Evolutionary conservation across 257 asterid genomes (phyloP).

Genomic region (Solanum bukasovii): DNA sequence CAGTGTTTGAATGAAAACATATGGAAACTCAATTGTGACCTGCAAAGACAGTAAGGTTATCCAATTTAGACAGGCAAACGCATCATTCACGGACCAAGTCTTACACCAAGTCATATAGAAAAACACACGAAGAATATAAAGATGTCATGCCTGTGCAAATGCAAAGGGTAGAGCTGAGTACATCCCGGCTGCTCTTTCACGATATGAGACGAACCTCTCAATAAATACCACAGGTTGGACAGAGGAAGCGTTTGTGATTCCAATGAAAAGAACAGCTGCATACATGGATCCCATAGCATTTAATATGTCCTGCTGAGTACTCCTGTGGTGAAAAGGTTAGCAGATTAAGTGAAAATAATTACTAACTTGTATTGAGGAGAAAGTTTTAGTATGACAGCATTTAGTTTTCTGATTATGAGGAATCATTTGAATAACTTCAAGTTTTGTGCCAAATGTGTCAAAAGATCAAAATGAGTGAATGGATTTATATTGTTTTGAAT

Average conservation of each 20-base stretch:
- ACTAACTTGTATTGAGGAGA: not conserved
- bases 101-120: not conserved
- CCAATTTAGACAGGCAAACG: not conserved
- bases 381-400: not conserved
- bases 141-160: slow-evolving; percentile 57
- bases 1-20: slow-evolving; percentile 53
- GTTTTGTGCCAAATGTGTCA: not conserved
- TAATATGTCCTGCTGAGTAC: slow-evolving; percentile 62
- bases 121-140: not conserved
- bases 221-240: slow-evolving; percentile 75
- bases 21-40: slow-evolving; percentile 77
- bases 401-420: not conserved
- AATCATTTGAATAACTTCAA: not conserved
- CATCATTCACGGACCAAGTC: not conserved
- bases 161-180: slow-evolving; percentile 91
- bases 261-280: slow-evolving; percentile 76
- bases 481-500: not conserved
- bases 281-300: slow-evolving; percentile 99
- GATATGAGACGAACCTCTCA: slow-evolving; percentile 67
- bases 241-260: slow-evolving; percentile 72
- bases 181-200: slow-evolving; percentile 97
- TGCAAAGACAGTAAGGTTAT: slow-evolving; percentile 18
- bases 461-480: not conserved
- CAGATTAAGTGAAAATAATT: not conserved
- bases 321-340: slow-evolving; percentile 28